Conservation (phyloP, 495 filamentous ascomycete species). For the Lineolata rhizophorae region DNA sequence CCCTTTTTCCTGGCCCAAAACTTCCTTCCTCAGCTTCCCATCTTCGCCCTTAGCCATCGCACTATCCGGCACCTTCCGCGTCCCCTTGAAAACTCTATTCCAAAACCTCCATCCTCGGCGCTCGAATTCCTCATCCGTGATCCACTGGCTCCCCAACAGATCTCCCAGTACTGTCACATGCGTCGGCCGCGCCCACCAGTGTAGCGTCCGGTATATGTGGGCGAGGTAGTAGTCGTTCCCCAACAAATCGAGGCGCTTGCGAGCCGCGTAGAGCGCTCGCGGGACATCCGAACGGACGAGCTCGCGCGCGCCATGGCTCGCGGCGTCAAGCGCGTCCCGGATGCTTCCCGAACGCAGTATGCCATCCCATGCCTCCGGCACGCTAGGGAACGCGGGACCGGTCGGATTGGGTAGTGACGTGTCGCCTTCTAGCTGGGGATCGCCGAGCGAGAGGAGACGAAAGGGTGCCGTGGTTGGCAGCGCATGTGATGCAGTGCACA, state of each 20-base stretch:
- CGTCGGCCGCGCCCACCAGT: conserved; percentile 62
- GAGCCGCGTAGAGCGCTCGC: conserved; percentile 31
- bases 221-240: conserved; percentile 92
- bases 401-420: conserved; percentile 41
- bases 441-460: conserved; percentile 71
- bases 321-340: conserved; percentile 3
- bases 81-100: conserved; percentile 53
- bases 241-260: conserved; percentile 67
- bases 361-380: conserved; percentile 28
- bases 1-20: conserved; percentile 27
- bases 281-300: conserved; percentile 40
- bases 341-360: conserved; percentile 18
- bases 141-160: conserved; percentile 91
- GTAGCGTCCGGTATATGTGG: conserved; percentile 72
- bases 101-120: conserved; percentile 53
- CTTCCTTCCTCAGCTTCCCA: conserved; percentile 20
- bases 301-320: conserved; percentile 18
- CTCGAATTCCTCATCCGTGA: conserved; percentile 63
- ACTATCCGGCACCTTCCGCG: conserved; percentile 28
- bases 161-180: conserved; percentile 84
- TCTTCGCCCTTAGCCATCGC: conserved; percentile 22
- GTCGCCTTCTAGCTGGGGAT: conserved; percentile 91
- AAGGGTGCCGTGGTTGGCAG: conserved; percentile 36
- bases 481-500: background rate
- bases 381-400: conserved; percentile 31